Conservation (phyloP, 176 grass and related monocot species). For the Musa beccarii region DNA sequence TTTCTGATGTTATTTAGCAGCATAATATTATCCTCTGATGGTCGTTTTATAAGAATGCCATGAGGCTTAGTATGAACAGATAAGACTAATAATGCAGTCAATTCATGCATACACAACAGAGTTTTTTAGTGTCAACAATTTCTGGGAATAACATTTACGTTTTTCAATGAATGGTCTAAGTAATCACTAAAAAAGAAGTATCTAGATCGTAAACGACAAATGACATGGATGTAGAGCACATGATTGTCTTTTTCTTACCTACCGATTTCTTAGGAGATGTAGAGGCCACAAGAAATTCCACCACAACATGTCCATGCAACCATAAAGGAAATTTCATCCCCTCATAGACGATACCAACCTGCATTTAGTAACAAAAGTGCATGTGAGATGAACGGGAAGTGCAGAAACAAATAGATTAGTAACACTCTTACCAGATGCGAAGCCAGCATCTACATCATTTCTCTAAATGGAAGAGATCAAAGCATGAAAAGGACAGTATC, state of each 20-base stretch:
- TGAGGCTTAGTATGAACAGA: too few species aligned
- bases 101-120: too few species aligned
- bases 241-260: constrained; percentile 32
- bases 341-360: constrained; percentile 82
- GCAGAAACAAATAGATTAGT: neutral
- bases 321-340: constrained; percentile 95
- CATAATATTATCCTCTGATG: too few species aligned
- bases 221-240: neutral
- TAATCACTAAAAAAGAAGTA: too few species aligned
- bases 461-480: neutral
- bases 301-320: constrained; percentile 80
- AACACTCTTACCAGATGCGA: neutral
- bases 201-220: neutral
- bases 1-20: neutral
- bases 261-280: constrained; percentile 54
- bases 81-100: too few species aligned
- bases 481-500: neutral
- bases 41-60: too few species aligned
- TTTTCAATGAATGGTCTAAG: too few species aligned
- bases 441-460: neutral
- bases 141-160: too few species aligned
- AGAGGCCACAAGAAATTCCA: constrained; percentile 76
- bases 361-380: constrained; percentile 23
- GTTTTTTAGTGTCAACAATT: too few species aligned
- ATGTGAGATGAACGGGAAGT: neutral